A percentile compares a stretch with the other conserved stretches of the same genome.
These are phyloP conservation scores for Nakataea oryzae DNA, from an alignment of 2,329 filamentous ascomycete genomes.

Conservation along the genomic window DNA sequence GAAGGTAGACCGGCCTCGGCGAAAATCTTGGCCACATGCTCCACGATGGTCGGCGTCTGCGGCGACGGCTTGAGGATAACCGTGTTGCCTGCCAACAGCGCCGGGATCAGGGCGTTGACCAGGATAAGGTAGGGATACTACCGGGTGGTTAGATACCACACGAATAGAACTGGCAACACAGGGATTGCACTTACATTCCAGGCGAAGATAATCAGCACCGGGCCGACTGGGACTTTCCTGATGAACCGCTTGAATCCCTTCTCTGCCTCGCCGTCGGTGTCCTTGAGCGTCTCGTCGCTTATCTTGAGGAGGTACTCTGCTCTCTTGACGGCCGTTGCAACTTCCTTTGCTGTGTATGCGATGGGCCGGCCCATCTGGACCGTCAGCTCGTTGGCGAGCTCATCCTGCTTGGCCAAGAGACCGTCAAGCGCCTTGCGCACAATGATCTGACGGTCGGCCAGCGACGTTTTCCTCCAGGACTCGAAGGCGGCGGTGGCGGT, in stretches of 20 bases:
- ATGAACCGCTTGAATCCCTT: slow-evolving; percentile 87
- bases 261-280: slow-evolving; percentile 74
- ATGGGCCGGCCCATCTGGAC: slow-evolving; percentile 95
- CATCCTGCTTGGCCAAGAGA: slow-evolving; percentile 63
- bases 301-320: slow-evolving; percentile 81
- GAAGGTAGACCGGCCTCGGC: slow-evolving; percentile 68
- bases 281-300: slow-evolving; percentile 65
- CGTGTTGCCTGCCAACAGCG: slow-evolving; percentile 80
- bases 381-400: slow-evolving; percentile 73
- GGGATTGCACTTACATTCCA: slow-evolving; percentile 72
- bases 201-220: slow-evolving; percentile 80
- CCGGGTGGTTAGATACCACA: background rate
- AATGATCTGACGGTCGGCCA: slow-evolving; percentile 68
- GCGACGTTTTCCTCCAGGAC: slow-evolving; percentile 62
- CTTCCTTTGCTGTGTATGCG: slow-evolving; percentile 72
- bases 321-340: slow-evolving; percentile 75
- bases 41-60: slow-evolving; percentile 85
- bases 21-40: slow-evolving; percentile 72
- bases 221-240: slow-evolving; percentile 77
- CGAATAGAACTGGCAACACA: background rate
- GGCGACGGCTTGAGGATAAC: slow-evolving; percentile 93
- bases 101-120: slow-evolving; percentile 84
- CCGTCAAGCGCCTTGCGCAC: slow-evolving; percentile 69
- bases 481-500: slow-evolving; percentile 66
- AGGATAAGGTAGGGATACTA: slow-evolving; percentile 93